Conservation (phyloP, 148 eudicot species). For the Bassia scoparia region DNA sequence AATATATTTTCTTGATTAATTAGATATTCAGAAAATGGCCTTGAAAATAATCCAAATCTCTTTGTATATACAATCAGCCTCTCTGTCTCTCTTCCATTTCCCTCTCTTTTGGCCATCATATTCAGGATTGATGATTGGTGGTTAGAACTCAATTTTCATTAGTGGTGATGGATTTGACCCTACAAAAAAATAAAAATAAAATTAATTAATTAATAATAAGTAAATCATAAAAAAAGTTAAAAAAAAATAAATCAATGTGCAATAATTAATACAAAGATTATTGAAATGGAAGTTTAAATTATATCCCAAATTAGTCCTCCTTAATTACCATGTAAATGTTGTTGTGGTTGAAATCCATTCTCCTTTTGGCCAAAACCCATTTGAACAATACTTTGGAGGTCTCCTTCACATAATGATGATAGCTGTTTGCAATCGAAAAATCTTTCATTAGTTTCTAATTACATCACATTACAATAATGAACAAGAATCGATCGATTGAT, state of each 20-base stretch:
- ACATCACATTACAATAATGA: not conserved
- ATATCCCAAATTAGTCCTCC: not conserved
- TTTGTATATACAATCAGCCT: constrained; percentile 54
- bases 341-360: constrained; percentile 34
- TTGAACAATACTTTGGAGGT: constrained; percentile 72
- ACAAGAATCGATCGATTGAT: not conserved
- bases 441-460: constrained; percentile 2
- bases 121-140: constrained; percentile 31
- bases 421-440: constrained; percentile 38
- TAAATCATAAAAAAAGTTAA: constrained; percentile 6
- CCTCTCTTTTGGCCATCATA: constrained; percentile 33
- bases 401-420: constrained; percentile 58
- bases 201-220: not conserved
- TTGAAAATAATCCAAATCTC: constrained; percentile 26
- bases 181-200: constrained; percentile 24
- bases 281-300: not conserved
- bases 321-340: constrained; percentile 38
- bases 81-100: constrained; percentile 15
- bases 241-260: not conserved
- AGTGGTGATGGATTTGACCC: constrained; percentile 45
- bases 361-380: constrained; percentile 57
- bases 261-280: constrained; percentile 24
- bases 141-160: constrained; percentile 69
- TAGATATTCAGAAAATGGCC: constrained; percentile 25
- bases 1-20: constrained; percentile 26